Evolutionary conservation across 73 alveolate species (phyloP).

Genomic region (Tetrahymena elliotti): DNA sequence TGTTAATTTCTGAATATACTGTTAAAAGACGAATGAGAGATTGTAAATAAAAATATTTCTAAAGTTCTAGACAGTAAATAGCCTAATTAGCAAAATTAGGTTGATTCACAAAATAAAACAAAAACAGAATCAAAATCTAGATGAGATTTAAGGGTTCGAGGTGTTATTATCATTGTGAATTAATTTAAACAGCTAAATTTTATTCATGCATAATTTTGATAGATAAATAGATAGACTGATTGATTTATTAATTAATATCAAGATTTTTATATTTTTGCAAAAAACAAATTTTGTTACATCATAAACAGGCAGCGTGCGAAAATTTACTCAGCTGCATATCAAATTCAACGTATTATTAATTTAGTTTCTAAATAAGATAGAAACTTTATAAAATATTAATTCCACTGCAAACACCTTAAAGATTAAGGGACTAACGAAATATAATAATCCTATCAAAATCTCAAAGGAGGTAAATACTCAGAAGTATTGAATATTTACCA

Average conservation of each 20-base stretch:
- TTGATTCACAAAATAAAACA: not conserved
- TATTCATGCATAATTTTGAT: not conserved
- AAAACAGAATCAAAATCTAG: not conserved
- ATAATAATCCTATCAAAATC: not conserved
- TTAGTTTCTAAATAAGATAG: not conserved
- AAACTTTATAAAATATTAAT: no score
- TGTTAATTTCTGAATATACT: not conserved
- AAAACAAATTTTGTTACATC: not conserved
- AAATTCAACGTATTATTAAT: not conserved
- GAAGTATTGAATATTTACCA: not conserved
- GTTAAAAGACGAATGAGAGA: not conserved
- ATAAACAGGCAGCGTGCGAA: not conserved
- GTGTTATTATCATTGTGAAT: no score
- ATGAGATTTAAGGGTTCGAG: not conserved
- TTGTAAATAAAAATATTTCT: not conserved
- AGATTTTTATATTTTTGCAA: not conserved
- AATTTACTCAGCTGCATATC: not conserved
- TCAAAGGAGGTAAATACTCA: not conserved
- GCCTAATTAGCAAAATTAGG: not conserved
- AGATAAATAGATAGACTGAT: no score
- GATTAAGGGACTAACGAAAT: no score
- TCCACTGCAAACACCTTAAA: not conserved
- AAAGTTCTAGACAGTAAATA: not conserved
- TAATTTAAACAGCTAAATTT: no score
- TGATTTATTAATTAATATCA: not conserved